Evolutionary conservation across 768 basidiomycete genomes (phyloP), one percentile per base, ranked within the genome.

Genomic region (Boletus bicolor): DNA sequence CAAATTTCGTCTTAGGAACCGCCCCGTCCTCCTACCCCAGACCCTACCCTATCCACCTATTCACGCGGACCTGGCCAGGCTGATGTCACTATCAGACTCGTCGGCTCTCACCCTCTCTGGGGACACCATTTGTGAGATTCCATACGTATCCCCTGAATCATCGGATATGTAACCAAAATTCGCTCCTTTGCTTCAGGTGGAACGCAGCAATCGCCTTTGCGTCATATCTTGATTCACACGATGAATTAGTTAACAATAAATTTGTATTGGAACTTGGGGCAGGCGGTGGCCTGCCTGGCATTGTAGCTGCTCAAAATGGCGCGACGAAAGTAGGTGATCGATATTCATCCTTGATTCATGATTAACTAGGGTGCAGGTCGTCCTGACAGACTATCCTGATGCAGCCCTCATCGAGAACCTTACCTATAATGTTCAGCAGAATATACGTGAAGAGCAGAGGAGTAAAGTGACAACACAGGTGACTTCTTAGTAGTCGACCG

Each of bases 351-450:
- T 49, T 5, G 11, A 11, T 21, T 32, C 36, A 34, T 41, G 12
- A 38, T 43, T 19, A 14, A 43, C 34, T 24, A n/a, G 30, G 17
- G 15, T 17, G 24, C 61, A 92, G 90, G 85, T 87, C 3, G 82
- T 97, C 3, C 72, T 94, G 45, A 97, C 97, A 0, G 97, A 99
- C 71, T 98, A 98, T 68, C 96, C 96, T 0, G 96, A 98, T 58
- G 63, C 75, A 2, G 68, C 77, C 11, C 79, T 98, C 30, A 69
- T 98, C 26, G 76, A 86, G 3, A 98, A 98, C 68, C 77, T 98
- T 32, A 64, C 71, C 5, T 68, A 79, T 49, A 98, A 98, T 64
- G 80, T 91, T 0, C 65, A 73, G 4, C 59, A 66, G 14, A 97
- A 97, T 64, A 51, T 86, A 3, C 59, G 53, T 38, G 51, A 61